Conservation (phyloP, 1,284 basidiomycete genomes). For the Fomes fomentarius region DNA sequence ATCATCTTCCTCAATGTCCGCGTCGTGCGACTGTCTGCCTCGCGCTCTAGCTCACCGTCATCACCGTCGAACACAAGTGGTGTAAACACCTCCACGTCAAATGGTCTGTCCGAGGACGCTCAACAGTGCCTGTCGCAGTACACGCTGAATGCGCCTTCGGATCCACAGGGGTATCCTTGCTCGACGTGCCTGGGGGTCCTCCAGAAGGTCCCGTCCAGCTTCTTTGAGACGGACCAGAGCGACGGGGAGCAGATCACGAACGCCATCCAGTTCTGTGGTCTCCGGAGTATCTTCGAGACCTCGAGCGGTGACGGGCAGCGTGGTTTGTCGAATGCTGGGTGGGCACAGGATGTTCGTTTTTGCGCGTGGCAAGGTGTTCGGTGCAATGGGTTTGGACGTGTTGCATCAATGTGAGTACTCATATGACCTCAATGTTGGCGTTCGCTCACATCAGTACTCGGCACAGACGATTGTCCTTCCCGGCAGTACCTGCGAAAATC, state of each 20-base stretch:
- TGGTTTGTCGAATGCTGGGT: constrained; percentile 45
- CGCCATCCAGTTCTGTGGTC: constrained; percentile 52
- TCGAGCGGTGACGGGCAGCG: constrained; percentile 43
- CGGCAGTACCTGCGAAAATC: constrained; percentile 48
- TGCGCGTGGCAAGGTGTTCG: constrained; percentile 53
- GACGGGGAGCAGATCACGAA: constrained; percentile 38
- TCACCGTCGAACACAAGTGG: constrained; percentile 18
- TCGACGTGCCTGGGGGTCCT: constrained; percentile 48
- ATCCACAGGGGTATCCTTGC: constrained; percentile 50
- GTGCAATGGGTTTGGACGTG: constrained; percentile 45
- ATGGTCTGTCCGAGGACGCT: constrained; percentile 40
- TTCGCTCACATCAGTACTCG: neutral
- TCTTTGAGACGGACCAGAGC: constrained; percentile 35
- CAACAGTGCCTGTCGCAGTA: constrained; percentile 52
- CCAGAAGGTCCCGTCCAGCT: constrained; percentile 41
- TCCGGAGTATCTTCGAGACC: constrained; percentile 51
- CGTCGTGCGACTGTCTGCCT: constrained; percentile 29
- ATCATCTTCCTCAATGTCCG: constrained; percentile 43
- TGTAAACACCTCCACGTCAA: constrained; percentile 27
- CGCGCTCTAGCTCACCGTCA: constrained; percentile 12
- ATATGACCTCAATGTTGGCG: neutral
- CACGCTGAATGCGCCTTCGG: constrained; percentile 47
- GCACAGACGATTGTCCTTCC: constrained; percentile 49
- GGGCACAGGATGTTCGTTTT: constrained; percentile 50
- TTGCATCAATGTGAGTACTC: constrained; percentile 47